Evolutionary conservation across 2,329 filamentous ascomycete species (phyloP), one percentile per base, ranked within the genome.

Genomic region (Aspergillus novofumigatus): DNA sequence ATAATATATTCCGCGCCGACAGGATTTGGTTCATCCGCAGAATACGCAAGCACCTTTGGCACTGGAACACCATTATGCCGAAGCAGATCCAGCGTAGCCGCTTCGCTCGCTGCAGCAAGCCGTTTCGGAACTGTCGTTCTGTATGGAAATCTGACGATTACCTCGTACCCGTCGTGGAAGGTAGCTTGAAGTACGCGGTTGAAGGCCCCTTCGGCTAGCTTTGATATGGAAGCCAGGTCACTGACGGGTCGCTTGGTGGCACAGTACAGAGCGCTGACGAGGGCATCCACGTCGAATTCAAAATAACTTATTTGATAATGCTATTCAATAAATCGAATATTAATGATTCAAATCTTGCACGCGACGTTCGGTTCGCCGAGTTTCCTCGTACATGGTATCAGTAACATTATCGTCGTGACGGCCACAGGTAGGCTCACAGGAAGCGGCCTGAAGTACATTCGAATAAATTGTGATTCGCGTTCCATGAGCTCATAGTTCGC

Each of bases 1-100:
- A 77, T 63, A 21, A 78, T 64, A 28, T 74, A 77, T 64, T 77
- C 74, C 2, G 70, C 68, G 0, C 73, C 70, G 53, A 74, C 73
- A 54, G 69, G 23, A 52, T 77, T 77, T 17, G 67, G 60, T 2
- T 53, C 54, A 26, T 67, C 69, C 32, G 69, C 47, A 8, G 69
- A 73, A 60, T 75, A 76, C 21, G 60, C 58, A 51, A 71, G 69
- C 20, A 77, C 63, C 53, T 70, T 63, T 0, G 74, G 74, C n/a
- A 76, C 73, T n/a, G 71, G 72, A 54, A 75, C 58, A 4, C 64
- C 61, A 53, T 74, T 14, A 4, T 32, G 10, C 10, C 29, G 20
- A 20, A 42, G 38, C n/a, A 42, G n/a, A 42, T 42, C 38, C 17
- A 42, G 38, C 2, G 6, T 42, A 20, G 17, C 20, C 20, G 20